Base-by-base conservation (phyloP, 495 filamentous ascomycete genomes). In the Penicillium atrosanguineum region DNA sequence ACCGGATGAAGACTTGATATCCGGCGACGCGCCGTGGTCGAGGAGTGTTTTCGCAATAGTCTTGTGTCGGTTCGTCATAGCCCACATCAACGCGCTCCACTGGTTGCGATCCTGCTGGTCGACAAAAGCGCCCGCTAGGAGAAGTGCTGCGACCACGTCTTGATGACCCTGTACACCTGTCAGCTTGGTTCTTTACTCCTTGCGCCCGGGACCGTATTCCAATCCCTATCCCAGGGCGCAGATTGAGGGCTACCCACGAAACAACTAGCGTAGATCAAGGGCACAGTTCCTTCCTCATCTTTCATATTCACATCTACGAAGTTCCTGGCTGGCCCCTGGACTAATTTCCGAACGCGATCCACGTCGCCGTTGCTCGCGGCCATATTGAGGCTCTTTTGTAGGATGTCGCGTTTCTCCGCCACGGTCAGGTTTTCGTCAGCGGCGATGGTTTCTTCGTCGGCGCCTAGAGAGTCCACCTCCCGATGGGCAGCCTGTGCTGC, bases 11-110 rank as follows among this genome's bases (percentile, higher is more conserved):
- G 94, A 97, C 68, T 94, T 96, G 52, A 94, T 87, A 67, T 97
- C 91, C 19, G 91, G 83, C n/a, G 91, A 96, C 14, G 94, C 94
- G 3, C 95, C 95, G 64, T 93, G 86, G 62, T 97, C 93, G 28
- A 99, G 79, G 19, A 99, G 72, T 15, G 89, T 76, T 63, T 97
- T 97, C 20, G 90, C 90, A 60, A 99, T 97, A 26, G 84, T 85
- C 69, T 97, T 97, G 67, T 99, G 94, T 56, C 91, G 78, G 66
- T 97, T 99, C 37, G 94, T 97, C 90, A 97, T 97, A 28, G 94
- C 94, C 94, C 94, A 99, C 94, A 97, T 99, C 60, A 99, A 75
- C 16, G 94, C 87, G 67, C 90, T 99, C 94, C 94, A 99, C 56
- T 93, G 85, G 65, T 97, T 95, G 45, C 87, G 85, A 66, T 99